A percentile compares a stretch with the other conserved stretches of the same genome.
phyloP scores from a whole-genome alignment of 768 basidiomycete genomes.

The Rhodotorula graminis region DNA sequence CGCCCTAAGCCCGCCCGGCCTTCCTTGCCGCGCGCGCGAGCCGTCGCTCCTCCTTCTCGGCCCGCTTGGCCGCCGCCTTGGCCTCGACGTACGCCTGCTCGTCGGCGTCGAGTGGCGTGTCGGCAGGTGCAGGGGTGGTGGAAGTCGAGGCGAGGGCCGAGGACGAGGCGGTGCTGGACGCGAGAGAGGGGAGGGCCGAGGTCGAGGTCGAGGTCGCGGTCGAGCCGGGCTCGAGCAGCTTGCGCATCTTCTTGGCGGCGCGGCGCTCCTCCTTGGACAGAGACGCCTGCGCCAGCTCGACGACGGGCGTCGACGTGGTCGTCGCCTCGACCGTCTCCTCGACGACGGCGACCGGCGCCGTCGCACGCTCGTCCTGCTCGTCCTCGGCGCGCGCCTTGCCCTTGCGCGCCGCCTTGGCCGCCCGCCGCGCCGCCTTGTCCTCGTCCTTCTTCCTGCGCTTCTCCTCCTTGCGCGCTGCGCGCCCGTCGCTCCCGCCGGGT shows the following conservation, averaged over 20 bases:
- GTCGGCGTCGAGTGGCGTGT: conserved; percentile 1
- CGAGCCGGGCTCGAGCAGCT: neutral
- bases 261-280: conserved; percentile 4
- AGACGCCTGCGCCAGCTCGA: neutral
- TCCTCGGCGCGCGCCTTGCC: neutral
- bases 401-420: neutral
- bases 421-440: neutral
- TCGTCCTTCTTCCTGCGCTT: neutral
- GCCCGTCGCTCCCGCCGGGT: neutral
- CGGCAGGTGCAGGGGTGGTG: neutral
- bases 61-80: conserved; percentile 10
- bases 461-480: neutral
- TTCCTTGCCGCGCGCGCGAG: conserved; percentile 2
- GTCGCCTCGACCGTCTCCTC: neutral
- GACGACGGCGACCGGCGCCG: neutral
- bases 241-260: conserved; percentile 4
- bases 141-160: neutral
- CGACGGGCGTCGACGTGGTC: neutral
- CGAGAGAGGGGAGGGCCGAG: neutral
- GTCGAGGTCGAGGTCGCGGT: neutral
- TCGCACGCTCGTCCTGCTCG: neutral
- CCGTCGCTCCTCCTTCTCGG: conserved; percentile 25
- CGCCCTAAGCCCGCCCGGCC: neutral
- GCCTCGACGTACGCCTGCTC: conserved; percentile 12
- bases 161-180: neutral